Conservation (phyloP, 2,329 filamentous ascomycete genomes). For the Phaeosphaeria sp. region DNA sequence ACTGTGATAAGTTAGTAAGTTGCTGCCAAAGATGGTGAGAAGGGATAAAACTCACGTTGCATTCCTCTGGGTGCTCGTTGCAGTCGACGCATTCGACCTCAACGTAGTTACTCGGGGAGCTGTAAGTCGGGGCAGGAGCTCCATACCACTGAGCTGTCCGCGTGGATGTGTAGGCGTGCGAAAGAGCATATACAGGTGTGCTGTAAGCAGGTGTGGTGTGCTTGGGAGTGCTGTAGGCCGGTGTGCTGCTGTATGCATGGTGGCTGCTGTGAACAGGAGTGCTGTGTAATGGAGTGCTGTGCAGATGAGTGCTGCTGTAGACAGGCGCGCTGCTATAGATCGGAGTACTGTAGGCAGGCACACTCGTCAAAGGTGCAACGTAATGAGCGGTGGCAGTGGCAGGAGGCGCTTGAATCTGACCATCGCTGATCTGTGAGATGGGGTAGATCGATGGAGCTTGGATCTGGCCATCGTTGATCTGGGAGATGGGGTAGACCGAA, state of each 20-base stretch:
- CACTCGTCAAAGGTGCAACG: too few relatives aligned
- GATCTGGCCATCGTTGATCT: too few relatives aligned
- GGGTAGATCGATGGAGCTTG: too few relatives aligned
- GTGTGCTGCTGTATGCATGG: not conserved
- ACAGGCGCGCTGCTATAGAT: not conserved
- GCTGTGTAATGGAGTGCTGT: not conserved
- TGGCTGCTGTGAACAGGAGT: not conserved
- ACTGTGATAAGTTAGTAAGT: not conserved
- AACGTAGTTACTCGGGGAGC: not conserved
- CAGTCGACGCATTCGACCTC: constrained; percentile 7
- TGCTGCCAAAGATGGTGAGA: not conserved
- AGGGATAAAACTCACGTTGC: constrained; percentile 3
- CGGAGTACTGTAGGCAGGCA: not conserved
- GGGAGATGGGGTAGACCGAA: too few relatives aligned
- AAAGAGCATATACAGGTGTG: not conserved
- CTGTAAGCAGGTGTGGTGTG: not conserved
- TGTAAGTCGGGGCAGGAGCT: not conserved
- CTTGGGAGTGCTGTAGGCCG: not conserved
- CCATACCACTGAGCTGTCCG: not conserved
- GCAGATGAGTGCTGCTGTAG: not conserved
- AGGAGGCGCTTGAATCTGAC: too few relatives aligned
- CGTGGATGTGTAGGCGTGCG: not conserved
- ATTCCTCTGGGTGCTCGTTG: constrained; percentile 5
- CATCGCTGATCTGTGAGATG: too few relatives aligned
- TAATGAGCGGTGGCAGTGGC: too few relatives aligned